Evolutionary conservation across 2,329 filamentous ascomycete species (phyloP), one percentile per base, ranked within the genome.

Genomic region (Trichoderma atroviride): DNA sequence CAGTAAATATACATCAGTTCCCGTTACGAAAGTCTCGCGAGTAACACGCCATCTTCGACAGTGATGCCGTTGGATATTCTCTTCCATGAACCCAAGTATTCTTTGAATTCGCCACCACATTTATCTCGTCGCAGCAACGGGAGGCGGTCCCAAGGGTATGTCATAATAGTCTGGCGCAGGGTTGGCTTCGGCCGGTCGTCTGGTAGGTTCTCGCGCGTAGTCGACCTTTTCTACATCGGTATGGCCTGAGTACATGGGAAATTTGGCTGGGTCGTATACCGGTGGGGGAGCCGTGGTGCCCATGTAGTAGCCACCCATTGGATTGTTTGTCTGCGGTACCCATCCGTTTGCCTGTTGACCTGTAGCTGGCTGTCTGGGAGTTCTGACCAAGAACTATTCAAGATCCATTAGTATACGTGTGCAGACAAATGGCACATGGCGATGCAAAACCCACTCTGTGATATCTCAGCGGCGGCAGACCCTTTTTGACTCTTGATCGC

Each of bases 381-480:
- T 81, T 71, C 82, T 81, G 71, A 88, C 82, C 63, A 89, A 81
- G 79, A 83, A 88, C 86, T 88, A 7, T 29, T 33, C 19, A 27
- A 24, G 10, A 57, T 7, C 19, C 22, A 29, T 70, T 31, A 63
- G 63, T 37, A 27, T 24, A 14, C 2, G 37, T 33, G 35, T 11
- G 55, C 22, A 58, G n/a, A 11, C 4, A n/a, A n/a, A 35, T 13
- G 22, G 29, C 16, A 1, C 9, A 37, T 14, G 14, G 10, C 22
- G 33, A 27, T 19, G 37, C 14, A n/a, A 16, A 2, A 16, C 86
- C 40, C 83, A 91, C 89, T 75, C 89, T 83, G 79, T 96, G 92
- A 76, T 95, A 95, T 71, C 79, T 80, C 43, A 94, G 79, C 19
- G 92, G 90, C 22, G 84, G 82, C 47, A 89, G 81, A 1, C 91